Evolutionary conservation across 2,329 filamentous ascomycete genomes (phyloP).

Genomic region (Hypoxylon sp.): DNA sequence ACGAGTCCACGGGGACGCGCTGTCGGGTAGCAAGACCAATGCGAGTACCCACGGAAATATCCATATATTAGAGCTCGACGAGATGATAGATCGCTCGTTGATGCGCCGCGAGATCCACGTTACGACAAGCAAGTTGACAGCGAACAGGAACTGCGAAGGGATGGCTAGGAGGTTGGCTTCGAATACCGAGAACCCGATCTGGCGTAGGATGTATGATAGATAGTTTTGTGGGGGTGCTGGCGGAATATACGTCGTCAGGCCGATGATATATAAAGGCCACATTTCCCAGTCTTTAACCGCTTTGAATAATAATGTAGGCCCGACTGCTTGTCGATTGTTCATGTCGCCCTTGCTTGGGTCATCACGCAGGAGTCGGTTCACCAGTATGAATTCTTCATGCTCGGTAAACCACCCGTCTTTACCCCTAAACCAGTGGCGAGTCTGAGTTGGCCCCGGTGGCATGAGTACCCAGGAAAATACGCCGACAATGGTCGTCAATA

Average conservation of each 20-base stretch:
- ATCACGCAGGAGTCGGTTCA: conserved; percentile 72
- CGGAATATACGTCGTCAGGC: conserved; percentile 64
- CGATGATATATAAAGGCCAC: conserved; percentile 56
- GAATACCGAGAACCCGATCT: conserved; percentile 73
- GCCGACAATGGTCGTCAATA: conserved; percentile 64
- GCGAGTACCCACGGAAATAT: conserved; percentile 65
- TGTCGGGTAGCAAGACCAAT: conserved; percentile 58
- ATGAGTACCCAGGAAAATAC: conserved; percentile 69
- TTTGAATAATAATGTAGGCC: conserved; percentile 64
- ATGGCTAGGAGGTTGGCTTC: conserved; percentile 75
- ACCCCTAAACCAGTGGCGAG: conserved; percentile 67
- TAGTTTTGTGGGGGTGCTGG: conserved; percentile 65
- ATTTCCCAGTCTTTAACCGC: conserved; percentile 67
- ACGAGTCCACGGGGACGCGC: conserved; percentile 59
- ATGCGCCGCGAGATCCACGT: conserved; percentile 49
- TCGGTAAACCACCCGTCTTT: conserved; percentile 73
- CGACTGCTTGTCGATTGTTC: conserved; percentile 72
- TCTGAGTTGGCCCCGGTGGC: conserved; percentile 67
- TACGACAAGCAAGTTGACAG: conserved; percentile 57
- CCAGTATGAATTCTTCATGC: conserved; percentile 71
- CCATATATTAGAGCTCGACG: conserved; percentile 65
- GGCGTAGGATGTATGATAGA: conserved; percentile 71
- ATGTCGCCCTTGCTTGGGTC: conserved; percentile 73
- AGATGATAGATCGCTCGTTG: conserved; percentile 63
- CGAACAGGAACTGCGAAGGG: conserved; percentile 64